Evolutionary conservation across 345 rosid genomes (phyloP).

Genomic region (Eucalyptus urophylla): DNA sequence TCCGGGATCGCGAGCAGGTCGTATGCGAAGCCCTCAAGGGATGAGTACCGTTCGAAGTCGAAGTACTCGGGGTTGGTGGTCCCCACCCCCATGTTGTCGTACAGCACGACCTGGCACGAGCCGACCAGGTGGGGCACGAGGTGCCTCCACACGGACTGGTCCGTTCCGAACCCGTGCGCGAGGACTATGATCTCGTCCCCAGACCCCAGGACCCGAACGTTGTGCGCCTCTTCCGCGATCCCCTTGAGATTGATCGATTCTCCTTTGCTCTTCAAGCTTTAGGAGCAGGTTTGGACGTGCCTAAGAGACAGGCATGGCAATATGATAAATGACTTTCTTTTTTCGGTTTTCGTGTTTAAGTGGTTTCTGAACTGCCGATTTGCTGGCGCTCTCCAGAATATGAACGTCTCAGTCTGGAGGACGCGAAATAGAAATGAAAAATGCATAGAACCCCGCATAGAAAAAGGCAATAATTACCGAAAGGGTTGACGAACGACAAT

Average conservation of each 20-base stretch:
- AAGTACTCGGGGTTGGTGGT: constrained; percentile 80
- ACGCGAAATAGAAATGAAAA: not conserved
- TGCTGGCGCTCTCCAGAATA: not conserved
- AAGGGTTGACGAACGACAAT: not conserved
- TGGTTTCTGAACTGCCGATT: not conserved
- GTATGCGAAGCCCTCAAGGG: constrained; percentile 54
- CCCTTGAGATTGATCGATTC: not conserved
- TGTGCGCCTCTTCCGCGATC: constrained; percentile 61
- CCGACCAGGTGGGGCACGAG: constrained; percentile 65
- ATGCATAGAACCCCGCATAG: not conserved
- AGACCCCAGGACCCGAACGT: constrained; percentile 47
- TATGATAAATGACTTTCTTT: not conserved
- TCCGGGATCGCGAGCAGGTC: constrained; percentile 75
- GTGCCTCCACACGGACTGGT: constrained; percentile 89
- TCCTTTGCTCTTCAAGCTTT: not conserved
- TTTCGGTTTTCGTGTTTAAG: not conserved
- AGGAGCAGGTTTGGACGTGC: not conserved
- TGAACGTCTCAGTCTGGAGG: not conserved
- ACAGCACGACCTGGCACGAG: constrained; percentile 45
- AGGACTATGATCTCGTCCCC: constrained; percentile 42
- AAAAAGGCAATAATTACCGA: not conserved
- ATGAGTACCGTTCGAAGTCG: constrained; percentile 59
- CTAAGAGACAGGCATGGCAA: not conserved
- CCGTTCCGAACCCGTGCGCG: constrained; percentile 79
- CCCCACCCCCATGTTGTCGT: constrained; percentile 82